phyloP scores from a whole-genome alignment of 257 asterid species.

The Vinca minor region DNA sequence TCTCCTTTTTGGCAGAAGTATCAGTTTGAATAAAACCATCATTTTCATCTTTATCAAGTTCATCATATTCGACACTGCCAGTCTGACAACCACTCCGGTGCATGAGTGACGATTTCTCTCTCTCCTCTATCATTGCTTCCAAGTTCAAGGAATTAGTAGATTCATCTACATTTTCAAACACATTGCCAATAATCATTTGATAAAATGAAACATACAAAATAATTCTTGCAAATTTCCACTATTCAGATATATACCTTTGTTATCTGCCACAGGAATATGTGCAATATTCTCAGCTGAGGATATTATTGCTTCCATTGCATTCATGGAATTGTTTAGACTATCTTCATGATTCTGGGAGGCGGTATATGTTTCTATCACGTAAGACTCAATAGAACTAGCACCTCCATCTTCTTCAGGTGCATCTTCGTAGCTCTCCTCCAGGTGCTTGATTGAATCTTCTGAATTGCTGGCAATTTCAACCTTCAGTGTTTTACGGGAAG shows the following conservation, averaged over 20 bases:
- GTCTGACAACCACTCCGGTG: neutral
- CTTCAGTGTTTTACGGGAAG: neutral
- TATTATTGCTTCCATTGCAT: neutral
- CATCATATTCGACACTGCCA: neutral
- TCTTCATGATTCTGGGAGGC: neutral
- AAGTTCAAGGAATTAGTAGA: neutral
- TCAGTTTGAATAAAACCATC: no score
- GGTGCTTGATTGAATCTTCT: neutral
- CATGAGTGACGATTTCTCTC: neutral
- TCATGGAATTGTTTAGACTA: neutral
- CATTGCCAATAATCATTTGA: neutral
- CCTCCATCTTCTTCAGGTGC: neutral
- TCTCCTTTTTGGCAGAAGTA: no score
- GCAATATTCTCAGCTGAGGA: neutral
- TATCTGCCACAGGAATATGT: neutral
- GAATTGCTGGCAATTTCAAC: neutral
- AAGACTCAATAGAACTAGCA: neutral
- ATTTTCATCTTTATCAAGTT: neutral
- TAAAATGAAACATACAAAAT: neutral
- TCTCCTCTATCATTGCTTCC: neutral
- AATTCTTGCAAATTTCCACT: neutral
- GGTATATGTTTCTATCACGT: neutral
- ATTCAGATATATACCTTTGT: neutral
- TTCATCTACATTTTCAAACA: constrained; percentile 3
- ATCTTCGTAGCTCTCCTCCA: no score